These are phyloP conservation scores for Pythium rhizo-oryzae DNA, from an alignment of 352 stramenopile genomes.

Conservation along the genomic window DNA sequence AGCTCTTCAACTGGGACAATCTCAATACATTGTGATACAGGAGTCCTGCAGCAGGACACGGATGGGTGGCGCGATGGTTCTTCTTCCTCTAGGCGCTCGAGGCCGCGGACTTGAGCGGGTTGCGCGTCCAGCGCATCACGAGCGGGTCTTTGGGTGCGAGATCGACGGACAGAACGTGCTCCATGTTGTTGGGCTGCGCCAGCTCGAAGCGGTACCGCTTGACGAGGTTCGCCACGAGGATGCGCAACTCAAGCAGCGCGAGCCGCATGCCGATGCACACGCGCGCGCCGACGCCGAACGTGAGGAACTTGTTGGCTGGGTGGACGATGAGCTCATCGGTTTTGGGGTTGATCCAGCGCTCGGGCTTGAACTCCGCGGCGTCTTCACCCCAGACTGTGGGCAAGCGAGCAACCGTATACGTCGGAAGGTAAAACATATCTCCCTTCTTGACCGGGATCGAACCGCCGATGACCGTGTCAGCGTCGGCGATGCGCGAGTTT, in stretches of 20 bases:
- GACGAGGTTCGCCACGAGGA: constrained; percentile 10
- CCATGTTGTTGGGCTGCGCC: constrained; percentile 3
- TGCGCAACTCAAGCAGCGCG: constrained; percentile 44
- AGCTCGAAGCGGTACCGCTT: constrained; percentile 11
- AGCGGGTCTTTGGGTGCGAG: constrained; percentile 13
- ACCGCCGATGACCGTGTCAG: constrained; percentile 48
- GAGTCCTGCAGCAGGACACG: no score
- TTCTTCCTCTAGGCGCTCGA: no score
- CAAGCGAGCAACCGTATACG: constrained; percentile 36
- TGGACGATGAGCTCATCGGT: neutral
- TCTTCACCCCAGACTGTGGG: constrained; percentile 47
- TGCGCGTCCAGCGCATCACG: neutral
- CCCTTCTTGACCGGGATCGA: constrained; percentile 29
- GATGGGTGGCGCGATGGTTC: no score
- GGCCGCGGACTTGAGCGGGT: neutral
- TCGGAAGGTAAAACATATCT: constrained; percentile 23
- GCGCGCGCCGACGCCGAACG: constrained; percentile 45
- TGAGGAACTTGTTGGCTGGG: constrained; percentile 25
- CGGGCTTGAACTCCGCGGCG: constrained; percentile 52
- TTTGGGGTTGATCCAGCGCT: constrained; percentile 44
- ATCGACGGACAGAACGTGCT: neutral
- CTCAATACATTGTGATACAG: no score
- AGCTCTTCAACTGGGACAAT: neutral
- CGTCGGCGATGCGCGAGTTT: constrained; percentile 53
- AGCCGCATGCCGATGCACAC: constrained; percentile 44